Percentiles rank a stretch among this genome's conserved stretches.
Evolutionary conservation across 169 alveolate genomes (phyloP).

Genomic region (Besnoitia besnoiti): DNA sequence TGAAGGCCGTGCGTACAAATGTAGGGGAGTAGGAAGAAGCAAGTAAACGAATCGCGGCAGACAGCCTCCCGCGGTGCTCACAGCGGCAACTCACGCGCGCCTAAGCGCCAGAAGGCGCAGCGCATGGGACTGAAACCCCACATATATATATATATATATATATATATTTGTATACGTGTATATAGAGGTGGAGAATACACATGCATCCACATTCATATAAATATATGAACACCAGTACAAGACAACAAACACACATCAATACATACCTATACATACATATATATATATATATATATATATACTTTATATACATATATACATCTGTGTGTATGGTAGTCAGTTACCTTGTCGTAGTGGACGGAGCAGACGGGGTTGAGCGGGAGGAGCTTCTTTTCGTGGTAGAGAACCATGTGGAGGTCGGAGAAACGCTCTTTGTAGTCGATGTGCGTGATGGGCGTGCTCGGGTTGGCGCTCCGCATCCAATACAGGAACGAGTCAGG

Average conservation of each 20-base stretch:
- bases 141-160: not conserved
- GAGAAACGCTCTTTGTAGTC: constrained; percentile 70
- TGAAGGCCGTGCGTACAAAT: too few relatives aligned
- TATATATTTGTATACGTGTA: not conserved
- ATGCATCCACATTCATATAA: too few relatives aligned
- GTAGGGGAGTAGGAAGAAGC: too few relatives aligned
- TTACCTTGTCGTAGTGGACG: constrained; percentile 53
- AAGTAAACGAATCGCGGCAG: too few relatives aligned
- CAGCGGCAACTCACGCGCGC: too few relatives aligned
- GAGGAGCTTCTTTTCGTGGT: constrained; percentile 42
- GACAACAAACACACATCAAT: too few relatives aligned
- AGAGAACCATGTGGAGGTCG: constrained; percentile 49
- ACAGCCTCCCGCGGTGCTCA: too few relatives aligned
- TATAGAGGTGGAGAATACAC: too few relatives aligned
- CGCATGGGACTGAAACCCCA: not conserved
- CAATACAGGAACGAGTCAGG: constrained; percentile 48
- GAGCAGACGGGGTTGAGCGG: constrained; percentile 64
- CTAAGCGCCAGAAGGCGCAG: too few relatives aligned
- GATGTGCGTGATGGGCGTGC: constrained; percentile 44
- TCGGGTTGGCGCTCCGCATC: constrained; percentile 13
- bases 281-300: not conserved
- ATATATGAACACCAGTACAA: too few relatives aligned
- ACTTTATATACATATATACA: not conserved
- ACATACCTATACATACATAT: not conserved
- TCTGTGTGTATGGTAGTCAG: not conserved